phyloP scores from a whole-genome alignment of 176 grass and related monocot species.

The Juncus inflexus region DNA sequence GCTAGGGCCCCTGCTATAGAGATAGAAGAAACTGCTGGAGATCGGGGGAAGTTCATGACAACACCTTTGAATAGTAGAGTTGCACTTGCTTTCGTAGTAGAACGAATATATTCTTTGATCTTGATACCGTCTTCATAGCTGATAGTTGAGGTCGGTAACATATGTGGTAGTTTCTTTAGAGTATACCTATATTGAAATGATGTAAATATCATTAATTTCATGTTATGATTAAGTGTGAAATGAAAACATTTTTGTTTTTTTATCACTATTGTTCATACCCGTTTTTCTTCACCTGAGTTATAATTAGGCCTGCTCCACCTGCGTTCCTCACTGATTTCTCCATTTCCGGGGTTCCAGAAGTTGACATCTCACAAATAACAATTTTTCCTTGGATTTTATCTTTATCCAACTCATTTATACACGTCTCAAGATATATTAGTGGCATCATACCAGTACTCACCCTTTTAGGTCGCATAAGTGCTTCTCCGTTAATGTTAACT shows the following conservation, averaged over 20 bases:
- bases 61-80: background rate
- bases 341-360: background rate
- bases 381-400: background rate
- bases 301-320: conserved; percentile 42
- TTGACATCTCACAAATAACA: conserved; percentile 4
- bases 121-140: background rate
- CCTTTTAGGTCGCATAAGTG: background rate
- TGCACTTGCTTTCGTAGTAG: background rate
- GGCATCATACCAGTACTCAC: background rate
- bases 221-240: too few relatives aligned
- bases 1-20: conserved; percentile 40
- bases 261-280: conserved; percentile 25
- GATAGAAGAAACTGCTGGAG: conserved; percentile 40
- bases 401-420: background rate
- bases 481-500: conserved; percentile 7
- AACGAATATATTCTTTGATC: conserved; percentile 19
- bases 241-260: background rate
- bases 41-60: background rate
- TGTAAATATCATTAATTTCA: too few relatives aligned
- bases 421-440: background rate
- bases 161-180: background rate
- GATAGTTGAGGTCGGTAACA: conserved; percentile 24
- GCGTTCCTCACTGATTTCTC: conserved; percentile 21
- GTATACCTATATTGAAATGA: too few relatives aligned
- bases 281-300: conserved; percentile 13